A percentile compares a stretch with the other conserved stretches of the same genome.
These are phyloP conservation scores for Aureobasidium sp. DNA, from an alignment of 2,329 filamentous ascomycete species.

Conservation along the genomic window DNA sequence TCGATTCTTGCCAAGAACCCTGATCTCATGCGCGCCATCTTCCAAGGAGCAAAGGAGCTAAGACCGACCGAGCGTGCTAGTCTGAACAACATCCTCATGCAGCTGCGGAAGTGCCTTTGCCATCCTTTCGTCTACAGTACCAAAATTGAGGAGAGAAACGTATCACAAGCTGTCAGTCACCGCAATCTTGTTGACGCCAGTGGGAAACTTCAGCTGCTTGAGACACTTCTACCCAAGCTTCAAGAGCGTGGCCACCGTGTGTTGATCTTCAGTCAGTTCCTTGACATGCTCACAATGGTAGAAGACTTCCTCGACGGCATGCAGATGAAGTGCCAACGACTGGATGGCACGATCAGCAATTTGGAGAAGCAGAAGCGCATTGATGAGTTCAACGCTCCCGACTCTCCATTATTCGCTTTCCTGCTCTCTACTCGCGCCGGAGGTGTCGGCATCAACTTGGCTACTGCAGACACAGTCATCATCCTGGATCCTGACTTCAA, in stretches of 20 bases:
- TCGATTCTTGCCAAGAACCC: slow-evolving; percentile 94
- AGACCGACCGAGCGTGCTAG: slow-evolving; percentile 79
- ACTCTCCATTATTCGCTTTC: slow-evolving; percentile 89
- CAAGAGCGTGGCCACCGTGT: slow-evolving; percentile 89
- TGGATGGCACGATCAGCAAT: slow-evolving; percentile 86
- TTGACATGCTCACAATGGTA: slow-evolving; percentile 85
- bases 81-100: slow-evolving; percentile 95
- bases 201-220: slow-evolving; percentile 85
- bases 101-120: slow-evolving; percentile 93
- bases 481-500: slow-evolving; percentile 99
- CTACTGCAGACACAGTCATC: slow-evolving; percentile 97
- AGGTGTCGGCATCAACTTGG: slow-evolving; percentile 97
- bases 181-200: slow-evolving; percentile 92
- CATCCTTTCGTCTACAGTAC: slow-evolving; percentile 96
- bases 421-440: slow-evolving; percentile 94
- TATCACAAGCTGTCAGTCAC: slow-evolving; percentile 68
- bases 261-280: slow-evolving; percentile 95
- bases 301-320: slow-evolving; percentile 91
- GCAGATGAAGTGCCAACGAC: slow-evolving; percentile 76
- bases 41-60: slow-evolving; percentile 61
- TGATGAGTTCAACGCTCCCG: slow-evolving; percentile 89
- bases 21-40: slow-evolving; percentile 87
- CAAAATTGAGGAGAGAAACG: slow-evolving; percentile 85
- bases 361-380: slow-evolving; percentile 95
- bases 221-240: slow-evolving; percentile 88